Percentiles rank a stretch among this genome's conserved stretches.
These are phyloP conservation scores for Verticillium alfalfae DNA, from an alignment of 2,329 filamentous ascomycete genomes.

Conservation along the genomic window DNA sequence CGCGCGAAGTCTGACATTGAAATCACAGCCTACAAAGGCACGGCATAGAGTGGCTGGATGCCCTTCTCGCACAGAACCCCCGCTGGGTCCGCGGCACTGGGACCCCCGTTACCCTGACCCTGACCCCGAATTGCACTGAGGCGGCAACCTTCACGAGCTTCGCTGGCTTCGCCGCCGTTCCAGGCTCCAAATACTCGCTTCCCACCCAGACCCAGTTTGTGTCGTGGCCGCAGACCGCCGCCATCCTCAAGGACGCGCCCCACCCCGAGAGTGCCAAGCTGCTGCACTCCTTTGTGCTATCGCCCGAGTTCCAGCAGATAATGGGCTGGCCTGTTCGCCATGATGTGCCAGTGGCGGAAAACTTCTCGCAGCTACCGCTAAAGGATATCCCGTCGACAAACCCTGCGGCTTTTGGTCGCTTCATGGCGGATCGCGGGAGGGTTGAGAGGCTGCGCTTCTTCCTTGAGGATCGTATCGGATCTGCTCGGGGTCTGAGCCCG, in stretches of 20 bases:
- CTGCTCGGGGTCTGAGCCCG: constrained; percentile 34
- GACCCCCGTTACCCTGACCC: constrained; percentile 29
- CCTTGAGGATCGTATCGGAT: constrained; percentile 35
- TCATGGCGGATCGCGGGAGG: constrained; percentile 31
- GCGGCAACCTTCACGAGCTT: constrained; percentile 26
- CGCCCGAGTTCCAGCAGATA: constrained; percentile 28
- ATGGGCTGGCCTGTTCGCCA: constrained; percentile 26
- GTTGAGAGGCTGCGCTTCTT: constrained; percentile 35
- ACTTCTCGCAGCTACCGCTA: constrained; percentile 19
- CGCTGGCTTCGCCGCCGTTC: constrained; percentile 10
- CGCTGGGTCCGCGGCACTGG: constrained; percentile 46
- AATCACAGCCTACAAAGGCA: constrained; percentile 27
- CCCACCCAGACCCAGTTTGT: constrained; percentile 35
- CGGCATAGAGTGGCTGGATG: constrained; percentile 40
- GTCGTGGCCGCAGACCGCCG: constrained; percentile 41
- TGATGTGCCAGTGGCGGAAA: constrained; percentile 23
- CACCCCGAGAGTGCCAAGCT: constrained; percentile 46
- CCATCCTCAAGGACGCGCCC: constrained; percentile 40
- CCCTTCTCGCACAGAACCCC: constrained; percentile 40
- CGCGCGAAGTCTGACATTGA: not conserved
- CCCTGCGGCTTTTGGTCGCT: constrained; percentile 28
- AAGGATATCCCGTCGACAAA: constrained; percentile 24
- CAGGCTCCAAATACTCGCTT: constrained; percentile 17
- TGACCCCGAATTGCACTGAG: constrained; percentile 20
- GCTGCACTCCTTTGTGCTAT: constrained; percentile 40